These are phyloP conservation scores for Ophiostoma triangulosporum DNA, from an alignment of 2,329 filamentous ascomycete species.

Conservation along the genomic window DNA sequence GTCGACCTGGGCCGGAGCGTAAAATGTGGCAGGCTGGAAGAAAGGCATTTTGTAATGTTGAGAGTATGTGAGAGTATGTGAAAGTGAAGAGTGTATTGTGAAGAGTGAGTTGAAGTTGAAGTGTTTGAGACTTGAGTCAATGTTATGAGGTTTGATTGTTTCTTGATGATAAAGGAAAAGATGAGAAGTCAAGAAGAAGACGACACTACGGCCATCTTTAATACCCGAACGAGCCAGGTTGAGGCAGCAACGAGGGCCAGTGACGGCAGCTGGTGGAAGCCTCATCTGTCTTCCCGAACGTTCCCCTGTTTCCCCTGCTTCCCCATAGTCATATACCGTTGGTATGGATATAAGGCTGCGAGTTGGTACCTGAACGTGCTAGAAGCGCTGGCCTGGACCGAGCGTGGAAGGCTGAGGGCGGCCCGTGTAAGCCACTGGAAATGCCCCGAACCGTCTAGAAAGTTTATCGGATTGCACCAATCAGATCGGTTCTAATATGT, in stretches of 20 bases:
- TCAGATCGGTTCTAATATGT: background rate
- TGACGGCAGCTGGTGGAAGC: too few relatives aligned
- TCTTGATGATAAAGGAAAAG: conserved; percentile 4
- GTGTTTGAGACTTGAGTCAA: background rate
- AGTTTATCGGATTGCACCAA: background rate
- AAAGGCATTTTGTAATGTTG: conserved; percentile 40
- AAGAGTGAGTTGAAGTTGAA: conserved; percentile 3
- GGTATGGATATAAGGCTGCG: too few relatives aligned
- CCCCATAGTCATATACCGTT: too few relatives aligned
- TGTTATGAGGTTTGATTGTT: background rate
- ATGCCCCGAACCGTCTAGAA: background rate
- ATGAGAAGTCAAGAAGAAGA: background rate
- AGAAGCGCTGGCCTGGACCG: background rate
- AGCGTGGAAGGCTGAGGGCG: background rate
- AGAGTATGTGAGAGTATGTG: conserved; percentile 6
- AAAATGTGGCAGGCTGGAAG: conserved; percentile 39
- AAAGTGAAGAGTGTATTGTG: background rate
- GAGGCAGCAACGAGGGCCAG: too few relatives aligned
- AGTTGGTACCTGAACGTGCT: background rate
- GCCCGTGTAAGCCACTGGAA: background rate
- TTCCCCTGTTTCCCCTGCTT: too few relatives aligned
- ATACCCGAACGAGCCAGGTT: background rate
- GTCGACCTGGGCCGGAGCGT: conserved; percentile 14
- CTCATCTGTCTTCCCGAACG: too few relatives aligned
- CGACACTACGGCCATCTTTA: background rate